These are phyloP conservation scores for Cladorrhinum sp. DNA, from an alignment of 2,329 filamentous ascomycete genomes.

Conservation along the genomic window DNA sequence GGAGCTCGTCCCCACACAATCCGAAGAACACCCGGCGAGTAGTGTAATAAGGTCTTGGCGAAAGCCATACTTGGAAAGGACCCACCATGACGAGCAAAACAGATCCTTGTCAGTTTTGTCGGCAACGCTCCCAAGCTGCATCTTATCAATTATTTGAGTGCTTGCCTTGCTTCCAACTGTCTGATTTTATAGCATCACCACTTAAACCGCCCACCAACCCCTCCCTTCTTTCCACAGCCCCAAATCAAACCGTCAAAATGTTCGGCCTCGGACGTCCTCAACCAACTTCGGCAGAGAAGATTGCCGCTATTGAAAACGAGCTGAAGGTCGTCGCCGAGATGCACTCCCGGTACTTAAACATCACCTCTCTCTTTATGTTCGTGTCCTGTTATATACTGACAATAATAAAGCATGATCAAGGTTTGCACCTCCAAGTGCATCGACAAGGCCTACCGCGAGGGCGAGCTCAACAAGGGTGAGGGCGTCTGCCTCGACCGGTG, in stretches of 20 bases:
- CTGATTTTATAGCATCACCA: background rate
- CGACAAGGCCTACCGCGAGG: slow-evolving; percentile 87
- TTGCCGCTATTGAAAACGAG: slow-evolving; percentile 92
- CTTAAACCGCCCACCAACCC: background rate
- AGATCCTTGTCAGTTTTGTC: background rate
- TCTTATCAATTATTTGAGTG: background rate
- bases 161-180: background rate
- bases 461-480: slow-evolving; percentile 97
- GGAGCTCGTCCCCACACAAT: background rate
- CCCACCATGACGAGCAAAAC: slow-evolving; percentile 16
- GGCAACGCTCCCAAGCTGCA: too few relatives aligned
- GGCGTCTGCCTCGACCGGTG: slow-evolving; percentile 97
- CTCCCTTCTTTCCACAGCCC: background rate
- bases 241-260: slow-evolving; percentile 27
- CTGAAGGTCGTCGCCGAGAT: slow-evolving; percentile 97
- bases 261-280: slow-evolving; percentile 61
- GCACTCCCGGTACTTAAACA: slow-evolving; percentile 80
- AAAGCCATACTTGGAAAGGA: background rate
- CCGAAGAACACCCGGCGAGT: background rate
- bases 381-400: background rate
- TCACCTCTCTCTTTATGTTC: background rate
- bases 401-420: slow-evolving; percentile 65
- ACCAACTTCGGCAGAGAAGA: slow-evolving; percentile 94
- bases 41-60: background rate
- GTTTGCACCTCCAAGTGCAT: slow-evolving; percentile 94